phyloP scores from a whole-genome alignment of 768 basidiomycete species.

The Boletellus ananiceps region DNA sequence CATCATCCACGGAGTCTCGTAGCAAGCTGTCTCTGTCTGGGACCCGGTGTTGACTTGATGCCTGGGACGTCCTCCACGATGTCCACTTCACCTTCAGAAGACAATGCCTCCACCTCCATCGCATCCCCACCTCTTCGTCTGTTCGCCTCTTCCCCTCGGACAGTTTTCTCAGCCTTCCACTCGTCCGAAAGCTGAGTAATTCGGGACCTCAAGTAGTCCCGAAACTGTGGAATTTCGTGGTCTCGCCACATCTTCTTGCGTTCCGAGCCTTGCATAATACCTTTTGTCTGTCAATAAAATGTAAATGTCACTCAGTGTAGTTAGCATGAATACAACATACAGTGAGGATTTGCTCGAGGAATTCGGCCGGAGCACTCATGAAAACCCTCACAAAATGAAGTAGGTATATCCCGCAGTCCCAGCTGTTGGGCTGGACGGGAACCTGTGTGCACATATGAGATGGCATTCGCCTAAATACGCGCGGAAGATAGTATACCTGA shows the following conservation, averaged over 20 bases:
- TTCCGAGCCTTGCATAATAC: slow-evolving; percentile 32
- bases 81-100: slow-evolving; percentile 39
- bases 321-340: slow-evolving; percentile 7
- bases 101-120: slow-evolving; percentile 15
- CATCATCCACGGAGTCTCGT: slow-evolving; percentile 28
- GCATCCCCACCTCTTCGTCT: slow-evolving; percentile 24
- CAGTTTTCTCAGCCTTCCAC: slow-evolving; percentile 46
- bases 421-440: slow-evolving; percentile 82
- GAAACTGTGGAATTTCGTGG: slow-evolving; percentile 40
- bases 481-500: slow-evolving; percentile 37
- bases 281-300: slow-evolving; percentile 25
- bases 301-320: background rate
- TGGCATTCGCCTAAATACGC: background rate
- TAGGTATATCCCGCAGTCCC: slow-evolving; percentile 91
- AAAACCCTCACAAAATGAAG: slow-evolving; percentile 83
- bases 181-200: slow-evolving; percentile 48
- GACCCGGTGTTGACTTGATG: slow-evolving; percentile 7
- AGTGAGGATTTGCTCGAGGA: slow-evolving; percentile 45
- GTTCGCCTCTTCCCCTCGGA: slow-evolving; percentile 32
- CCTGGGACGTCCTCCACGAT: slow-evolving; percentile 32
- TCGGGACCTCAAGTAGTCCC: slow-evolving; percentile 40
- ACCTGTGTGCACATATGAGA: slow-evolving; percentile 52
- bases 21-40: slow-evolving; percentile 14
- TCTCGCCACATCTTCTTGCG: slow-evolving; percentile 52
- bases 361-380: slow-evolving; percentile 54